Percentiles rank a stretch among this genome's conserved stretches.
Evolutionary conservation across 1,139 yeast species (phyloP).

Genomic region (Fermentozyma sake): DNA sequence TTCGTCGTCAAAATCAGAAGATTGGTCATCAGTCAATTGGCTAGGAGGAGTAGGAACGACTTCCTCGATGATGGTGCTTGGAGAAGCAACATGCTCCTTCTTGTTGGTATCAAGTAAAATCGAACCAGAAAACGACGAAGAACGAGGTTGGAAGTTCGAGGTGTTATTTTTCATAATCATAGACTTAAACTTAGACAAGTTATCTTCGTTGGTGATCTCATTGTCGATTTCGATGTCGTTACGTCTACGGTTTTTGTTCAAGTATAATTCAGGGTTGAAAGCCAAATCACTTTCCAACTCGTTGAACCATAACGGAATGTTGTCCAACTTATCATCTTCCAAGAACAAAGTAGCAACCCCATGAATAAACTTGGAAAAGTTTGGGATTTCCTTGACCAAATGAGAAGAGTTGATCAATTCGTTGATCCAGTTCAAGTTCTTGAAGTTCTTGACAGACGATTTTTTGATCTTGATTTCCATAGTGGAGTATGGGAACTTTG

Average conservation of each 20-base stretch:
- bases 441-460: slow-evolving; percentile 36
- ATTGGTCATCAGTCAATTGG: slow-evolving; percentile 21
- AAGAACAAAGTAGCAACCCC: slow-evolving; percentile 85
- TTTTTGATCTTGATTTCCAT: slow-evolving; percentile 81
- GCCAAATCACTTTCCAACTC: slow-evolving; percentile 59
- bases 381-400: slow-evolving; percentile 85
- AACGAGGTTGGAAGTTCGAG: slow-evolving; percentile 30
- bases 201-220: slow-evolving; percentile 48
- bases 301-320: slow-evolving; percentile 91
- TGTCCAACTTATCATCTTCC: slow-evolving; percentile 87
- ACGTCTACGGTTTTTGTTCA: slow-evolving; percentile 36
- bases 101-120: slow-evolving; percentile 16
- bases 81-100: slow-evolving; percentile 6
- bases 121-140: slow-evolving; percentile 42
- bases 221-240: slow-evolving; percentile 74
- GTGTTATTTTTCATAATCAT: slow-evolving; percentile 35
- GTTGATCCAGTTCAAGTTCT: slow-evolving; percentile 70
- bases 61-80: slow-evolving; percentile 10
- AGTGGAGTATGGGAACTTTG: slow-evolving; percentile 85
- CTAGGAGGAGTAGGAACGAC: slow-evolving; percentile 2
- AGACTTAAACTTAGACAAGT: slow-evolving; percentile 40
- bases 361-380: slow-evolving; percentile 84
- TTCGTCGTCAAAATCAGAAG: slow-evolving; percentile 41
- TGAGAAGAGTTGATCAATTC: slow-evolving; percentile 75
- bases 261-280: slow-evolving; percentile 14